Evolutionary conservation across 176 grass and related monocot genomes (phyloP), one percentile per base, ranked within the genome.

Genomic region (Lolium rigidum): DNA sequence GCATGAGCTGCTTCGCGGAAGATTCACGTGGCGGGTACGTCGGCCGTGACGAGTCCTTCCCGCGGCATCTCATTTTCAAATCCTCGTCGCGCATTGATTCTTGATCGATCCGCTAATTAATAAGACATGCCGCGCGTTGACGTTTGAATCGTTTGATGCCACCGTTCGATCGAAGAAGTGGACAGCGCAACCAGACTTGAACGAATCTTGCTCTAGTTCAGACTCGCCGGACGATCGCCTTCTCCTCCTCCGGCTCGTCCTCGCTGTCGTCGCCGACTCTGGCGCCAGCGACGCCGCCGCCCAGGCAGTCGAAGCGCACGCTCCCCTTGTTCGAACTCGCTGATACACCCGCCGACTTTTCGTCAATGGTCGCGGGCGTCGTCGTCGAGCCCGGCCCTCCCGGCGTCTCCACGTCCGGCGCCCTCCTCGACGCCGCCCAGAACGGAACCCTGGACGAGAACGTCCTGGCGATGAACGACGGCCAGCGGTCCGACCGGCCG

Each of bases 401-500:
- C 0, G 39, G 38, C 4, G 54, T 20, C 20, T 81, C 78, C 17
- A 59, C 59, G 39, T 91, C 89, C 16, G 70, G 62, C 41, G 62
- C 48, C 14, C 88, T 78, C 76, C 82, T 86, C 1, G 90, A 87
- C 37, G 89, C 70, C 16, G 90, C 79, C 93, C 93, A 92, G 59
- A 92, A 66, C 80, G 93, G 90, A 41, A 90, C 66, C 86, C 88
- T 87, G 7, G 92, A 65, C 0, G 96, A 98, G 77, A 98, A 72
- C 1, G 89, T 95, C 73, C 96, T 81, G 58, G 86, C 37, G 74
- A 98, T 93, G 85, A 94, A 91, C 31, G 88, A 95, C 22, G 93
- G 93, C 96, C 93, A 95, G 26, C 84, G 79, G 16, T 92, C 96
- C 2, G 91, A 92, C 22, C 74, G 63, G 3, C 91, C 85, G 12